Percentiles rank a stretch among this genome's conserved stretches.
Conservation (phyloP, 352 stramenopile species). For the Halophytophthora polymorphica region DNA sequence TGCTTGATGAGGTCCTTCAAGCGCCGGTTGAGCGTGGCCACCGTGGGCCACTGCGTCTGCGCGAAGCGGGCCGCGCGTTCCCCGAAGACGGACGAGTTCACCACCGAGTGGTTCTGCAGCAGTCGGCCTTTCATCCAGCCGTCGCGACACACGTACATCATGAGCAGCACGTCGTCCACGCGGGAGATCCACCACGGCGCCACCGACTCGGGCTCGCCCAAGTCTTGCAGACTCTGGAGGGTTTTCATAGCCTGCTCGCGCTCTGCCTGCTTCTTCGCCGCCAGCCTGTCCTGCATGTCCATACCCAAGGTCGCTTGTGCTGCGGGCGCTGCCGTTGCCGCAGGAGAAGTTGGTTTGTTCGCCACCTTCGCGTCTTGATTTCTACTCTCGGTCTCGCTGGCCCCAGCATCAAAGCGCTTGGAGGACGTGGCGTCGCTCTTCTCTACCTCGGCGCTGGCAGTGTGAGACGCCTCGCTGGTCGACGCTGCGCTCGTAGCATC, state of each 20-base stretch:
- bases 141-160: slow-evolving; percentile 64
- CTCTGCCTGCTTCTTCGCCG: slow-evolving; percentile 14
- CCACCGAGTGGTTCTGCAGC: slow-evolving; percentile 34
- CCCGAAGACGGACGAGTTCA: slow-evolving; percentile 54
- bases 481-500: not conserved
- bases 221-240: slow-evolving; percentile 36
- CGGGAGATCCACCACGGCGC: slow-evolving; percentile 76
- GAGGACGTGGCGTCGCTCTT: not conserved
- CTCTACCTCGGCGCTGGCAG: not conserved
- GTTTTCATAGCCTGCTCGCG: slow-evolving; percentile 37
- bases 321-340: not conserved
- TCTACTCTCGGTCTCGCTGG: not conserved
- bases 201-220: slow-evolving; percentile 30
- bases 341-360: not conserved
- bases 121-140: slow-evolving; percentile 65
- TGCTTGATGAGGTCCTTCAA: slow-evolving; percentile 44
- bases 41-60: slow-evolving; percentile 38
- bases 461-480: slow-evolving; percentile 3
- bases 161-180: slow-evolving; percentile 70
- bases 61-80: slow-evolving; percentile 30
- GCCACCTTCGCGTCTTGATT: too few species aligned
- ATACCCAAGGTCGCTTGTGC: not conserved
- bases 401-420: slow-evolving; percentile 1
- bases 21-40: slow-evolving; percentile 49
- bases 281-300: not conserved